Conservation (phyloP, 805 yeast species). For the Candida berthetii region DNA sequence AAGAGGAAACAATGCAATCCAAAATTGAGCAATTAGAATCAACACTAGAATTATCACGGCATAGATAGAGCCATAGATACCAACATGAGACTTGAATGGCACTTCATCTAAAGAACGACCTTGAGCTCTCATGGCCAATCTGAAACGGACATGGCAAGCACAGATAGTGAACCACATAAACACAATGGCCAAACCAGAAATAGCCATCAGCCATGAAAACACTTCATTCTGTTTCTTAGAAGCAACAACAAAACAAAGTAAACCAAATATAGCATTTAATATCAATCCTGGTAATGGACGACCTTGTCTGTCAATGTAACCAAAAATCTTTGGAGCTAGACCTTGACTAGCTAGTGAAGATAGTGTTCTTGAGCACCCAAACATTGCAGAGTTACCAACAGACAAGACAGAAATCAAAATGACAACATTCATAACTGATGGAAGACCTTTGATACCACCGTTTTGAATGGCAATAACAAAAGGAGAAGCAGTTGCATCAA, state of each 20-base stretch:
- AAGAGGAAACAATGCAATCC: conserved; percentile 42
- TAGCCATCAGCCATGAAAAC: conserved; percentile 42
- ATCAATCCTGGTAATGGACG: conserved; percentile 41
- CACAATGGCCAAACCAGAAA: conserved; percentile 41
- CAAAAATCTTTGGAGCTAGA: conserved; percentile 34
- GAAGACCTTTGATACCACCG: conserved; percentile 29
- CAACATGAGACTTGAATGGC: conserved; percentile 35
- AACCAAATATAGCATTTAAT: conserved; percentile 33
- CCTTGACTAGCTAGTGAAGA: conserved; percentile 40
- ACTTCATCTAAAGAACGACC: conserved; percentile 35
- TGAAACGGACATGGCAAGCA: conserved; percentile 36
- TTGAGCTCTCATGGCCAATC: conserved; percentile 36
- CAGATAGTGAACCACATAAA: conserved; percentile 47
- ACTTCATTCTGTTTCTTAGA: conserved; percentile 30
- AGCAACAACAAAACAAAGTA: conserved; percentile 39
- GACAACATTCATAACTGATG: conserved; percentile 34
- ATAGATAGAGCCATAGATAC: conserved; percentile 34
- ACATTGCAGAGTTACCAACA: conserved; percentile 51
- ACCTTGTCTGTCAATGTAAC: conserved; percentile 43
- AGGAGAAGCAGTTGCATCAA: conserved; percentile 34
- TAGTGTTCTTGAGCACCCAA: conserved; percentile 48
- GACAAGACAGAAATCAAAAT: conserved; percentile 34
- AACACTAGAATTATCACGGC: conserved; percentile 28
- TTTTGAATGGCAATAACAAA: conserved; percentile 39
- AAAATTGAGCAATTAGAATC: conserved; percentile 38